Conservation (phyloP, 2,329 filamentous ascomycete species). For the Penicillium sp. region DNA sequence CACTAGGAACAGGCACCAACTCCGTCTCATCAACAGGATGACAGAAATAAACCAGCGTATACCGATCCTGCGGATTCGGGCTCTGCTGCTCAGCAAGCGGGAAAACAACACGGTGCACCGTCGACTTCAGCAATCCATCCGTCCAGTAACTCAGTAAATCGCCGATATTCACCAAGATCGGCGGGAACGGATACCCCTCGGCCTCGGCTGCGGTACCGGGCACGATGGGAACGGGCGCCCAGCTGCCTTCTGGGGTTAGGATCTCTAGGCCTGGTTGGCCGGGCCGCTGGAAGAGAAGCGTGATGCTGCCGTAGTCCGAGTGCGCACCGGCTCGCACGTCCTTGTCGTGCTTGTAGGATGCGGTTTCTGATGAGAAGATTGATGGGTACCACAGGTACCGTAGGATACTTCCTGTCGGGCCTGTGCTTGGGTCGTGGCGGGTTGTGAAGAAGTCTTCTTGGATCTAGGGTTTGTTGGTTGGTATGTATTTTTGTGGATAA, state of each 20-base stretch:
- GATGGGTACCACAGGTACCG: slow-evolving; percentile 73
- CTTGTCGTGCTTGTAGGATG: slow-evolving; percentile 47
- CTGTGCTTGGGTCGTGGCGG: slow-evolving; percentile 55
- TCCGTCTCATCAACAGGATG: slow-evolving; percentile 57
- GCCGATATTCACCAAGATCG: slow-evolving; percentile 70
- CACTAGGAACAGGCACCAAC: slow-evolving; percentile 56
- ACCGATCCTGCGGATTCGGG: slow-evolving; percentile 50
- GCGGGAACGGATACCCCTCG: slow-evolving; percentile 56
- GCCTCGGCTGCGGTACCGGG: slow-evolving; percentile 40
- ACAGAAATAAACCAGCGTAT: slow-evolving; percentile 62
- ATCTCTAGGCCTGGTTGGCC: slow-evolving; percentile 88
- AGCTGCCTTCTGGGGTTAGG: slow-evolving; percentile 55
- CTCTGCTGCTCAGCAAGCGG: slow-evolving; percentile 42
- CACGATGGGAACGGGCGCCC: slow-evolving; percentile 66
- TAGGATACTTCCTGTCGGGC: slow-evolving; percentile 58
- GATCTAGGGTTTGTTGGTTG: slow-evolving; percentile 34
- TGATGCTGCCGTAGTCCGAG: slow-evolving; percentile 74
- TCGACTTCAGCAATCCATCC: slow-evolving; percentile 78
- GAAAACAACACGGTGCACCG: slow-evolving; percentile 85
- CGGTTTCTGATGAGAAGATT: slow-evolving; percentile 43
- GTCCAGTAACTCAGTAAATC: slow-evolving; percentile 84
- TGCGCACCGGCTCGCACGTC: slow-evolving; percentile 89
- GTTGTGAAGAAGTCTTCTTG: slow-evolving; percentile 57
- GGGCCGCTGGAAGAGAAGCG: slow-evolving; percentile 76
- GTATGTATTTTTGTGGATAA: neutral